Evolutionary conservation across 2,329 filamentous ascomycete genomes (phyloP).

Genomic region (Paraconiothyrium brasiliense): DNA sequence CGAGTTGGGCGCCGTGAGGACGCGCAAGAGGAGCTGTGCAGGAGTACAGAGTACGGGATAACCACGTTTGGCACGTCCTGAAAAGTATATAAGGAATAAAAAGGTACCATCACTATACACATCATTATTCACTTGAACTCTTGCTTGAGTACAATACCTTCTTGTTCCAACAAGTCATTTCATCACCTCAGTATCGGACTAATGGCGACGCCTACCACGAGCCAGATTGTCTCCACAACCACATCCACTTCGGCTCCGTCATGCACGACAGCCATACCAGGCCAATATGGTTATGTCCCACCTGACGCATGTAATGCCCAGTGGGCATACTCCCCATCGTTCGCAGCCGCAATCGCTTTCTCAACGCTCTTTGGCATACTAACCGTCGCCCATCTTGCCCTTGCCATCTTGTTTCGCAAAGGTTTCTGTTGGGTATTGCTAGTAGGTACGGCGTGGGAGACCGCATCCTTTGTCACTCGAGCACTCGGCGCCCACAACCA

Average conservation of each 20-base stretch:
- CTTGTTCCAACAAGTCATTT: background rate
- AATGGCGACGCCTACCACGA: conserved; percentile 29
- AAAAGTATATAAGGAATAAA: background rate
- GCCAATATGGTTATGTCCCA: conserved; percentile 34
- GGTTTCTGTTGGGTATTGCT: conserved; percentile 57
- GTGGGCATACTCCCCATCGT: conserved; percentile 36
- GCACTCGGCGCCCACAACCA: conserved; percentile 54
- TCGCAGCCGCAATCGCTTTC: conserved; percentile 34
- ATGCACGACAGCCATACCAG: conserved; percentile 36
- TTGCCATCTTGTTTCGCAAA: conserved; percentile 39
- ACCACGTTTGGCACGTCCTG: background rate
- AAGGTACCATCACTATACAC: background rate
- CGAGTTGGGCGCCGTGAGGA: background rate
- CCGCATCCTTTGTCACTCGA: conserved; percentile 54
- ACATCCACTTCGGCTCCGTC: conserved; percentile 24
- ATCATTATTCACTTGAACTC: background rate
- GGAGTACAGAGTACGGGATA: background rate
- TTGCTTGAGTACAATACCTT: background rate
- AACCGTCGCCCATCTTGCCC: conserved; percentile 31
- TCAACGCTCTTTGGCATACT: conserved; percentile 35
- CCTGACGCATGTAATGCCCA: conserved; percentile 38
- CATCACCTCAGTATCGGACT: background rate
- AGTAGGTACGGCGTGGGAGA: conserved; percentile 56
- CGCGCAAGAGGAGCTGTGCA: conserved; percentile 6
- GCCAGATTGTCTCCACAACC: conserved; percentile 18